Conservation (phyloP, 805 yeast species). For the Yamadazyma sp. region DNA sequence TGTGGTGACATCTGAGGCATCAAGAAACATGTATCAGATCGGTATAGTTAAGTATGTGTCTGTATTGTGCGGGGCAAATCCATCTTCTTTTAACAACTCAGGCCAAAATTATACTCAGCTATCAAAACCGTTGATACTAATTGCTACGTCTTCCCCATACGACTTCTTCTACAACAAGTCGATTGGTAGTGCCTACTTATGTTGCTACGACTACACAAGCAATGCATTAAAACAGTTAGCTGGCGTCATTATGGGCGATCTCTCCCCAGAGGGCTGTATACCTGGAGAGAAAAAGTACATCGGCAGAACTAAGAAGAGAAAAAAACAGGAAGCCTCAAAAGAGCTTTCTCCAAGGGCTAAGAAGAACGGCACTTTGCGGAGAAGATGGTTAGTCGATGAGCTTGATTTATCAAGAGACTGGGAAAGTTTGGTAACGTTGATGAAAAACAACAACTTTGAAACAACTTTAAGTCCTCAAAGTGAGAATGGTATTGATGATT, state of each 20-base stretch:
- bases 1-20: slow-evolving; percentile 56
- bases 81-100: slow-evolving; percentile 25
- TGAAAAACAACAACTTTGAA: slow-evolving; percentile 38
- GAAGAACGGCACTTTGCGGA: slow-evolving; percentile 26
- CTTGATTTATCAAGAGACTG: slow-evolving; percentile 52
- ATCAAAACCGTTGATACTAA: slow-evolving; percentile 52
- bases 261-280: slow-evolving; percentile 51
- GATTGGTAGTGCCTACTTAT: slow-evolving; percentile 56
- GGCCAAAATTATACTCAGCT: slow-evolving; percentile 24
- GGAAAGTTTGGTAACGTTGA: slow-evolving; percentile 44
- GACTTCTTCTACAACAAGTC: slow-evolving; percentile 57
- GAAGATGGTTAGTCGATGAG: slow-evolving; percentile 59
- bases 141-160: slow-evolving; percentile 64
- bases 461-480: slow-evolving; percentile 19
- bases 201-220: slow-evolving; percentile 60
- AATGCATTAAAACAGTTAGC: slow-evolving; percentile 51
- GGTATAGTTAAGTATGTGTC: slow-evolving; percentile 59
- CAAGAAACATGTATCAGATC: slow-evolving; percentile 59
- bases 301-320: slow-evolving; percentile 24
- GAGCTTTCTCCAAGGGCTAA: slow-evolving; percentile 8
- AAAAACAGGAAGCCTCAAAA: slow-evolving; percentile 10
- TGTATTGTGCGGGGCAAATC: slow-evolving; percentile 51
- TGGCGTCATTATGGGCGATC: slow-evolving; percentile 53
- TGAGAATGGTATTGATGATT: slow-evolving; percentile 14
- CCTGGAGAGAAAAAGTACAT: slow-evolving; percentile 52